Evolutionary conservation across 2,329 filamentous ascomycete genomes (phyloP).

Genomic region (Venturia pyrina): DNA sequence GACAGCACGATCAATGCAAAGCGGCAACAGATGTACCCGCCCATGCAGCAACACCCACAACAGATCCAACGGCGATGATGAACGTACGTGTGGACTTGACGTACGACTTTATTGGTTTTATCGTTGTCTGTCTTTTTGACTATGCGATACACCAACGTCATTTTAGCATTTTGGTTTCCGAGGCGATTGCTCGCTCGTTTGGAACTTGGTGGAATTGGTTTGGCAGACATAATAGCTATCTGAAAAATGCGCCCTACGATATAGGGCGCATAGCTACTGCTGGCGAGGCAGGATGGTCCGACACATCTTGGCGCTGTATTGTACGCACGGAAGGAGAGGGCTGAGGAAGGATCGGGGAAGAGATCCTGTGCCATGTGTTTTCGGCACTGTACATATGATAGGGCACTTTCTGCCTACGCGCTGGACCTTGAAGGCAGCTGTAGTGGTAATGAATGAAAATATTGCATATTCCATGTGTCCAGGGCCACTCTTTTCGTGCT

Average conservation of each 20-base stretch:
- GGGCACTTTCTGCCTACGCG: neutral
- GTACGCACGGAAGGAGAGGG: neutral
- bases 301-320: neutral
- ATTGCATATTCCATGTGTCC: neutral
- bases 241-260: neutral
- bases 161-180: neutral
- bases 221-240: neutral
- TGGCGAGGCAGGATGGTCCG: neutral
- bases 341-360: neutral
- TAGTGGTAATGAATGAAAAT: neutral
- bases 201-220: neutral
- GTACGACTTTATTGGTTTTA: neutral
- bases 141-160: neutral
- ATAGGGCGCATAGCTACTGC: neutral
- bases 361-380: neutral
- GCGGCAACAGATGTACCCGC: constrained; percentile 49
- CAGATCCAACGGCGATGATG: neutral
- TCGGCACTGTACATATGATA: neutral
- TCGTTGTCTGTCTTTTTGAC: neutral
- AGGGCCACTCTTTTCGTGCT: too few species aligned
- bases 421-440: neutral
- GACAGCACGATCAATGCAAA: constrained; percentile 34
- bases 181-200: neutral
- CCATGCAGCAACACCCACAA: constrained; percentile 33
- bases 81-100: neutral